Percentiles rank a stretch among this genome's conserved stretches.
phyloP scores from a whole-genome alignment of 305 asterid species.

The Fraxinus sp. region DNA sequence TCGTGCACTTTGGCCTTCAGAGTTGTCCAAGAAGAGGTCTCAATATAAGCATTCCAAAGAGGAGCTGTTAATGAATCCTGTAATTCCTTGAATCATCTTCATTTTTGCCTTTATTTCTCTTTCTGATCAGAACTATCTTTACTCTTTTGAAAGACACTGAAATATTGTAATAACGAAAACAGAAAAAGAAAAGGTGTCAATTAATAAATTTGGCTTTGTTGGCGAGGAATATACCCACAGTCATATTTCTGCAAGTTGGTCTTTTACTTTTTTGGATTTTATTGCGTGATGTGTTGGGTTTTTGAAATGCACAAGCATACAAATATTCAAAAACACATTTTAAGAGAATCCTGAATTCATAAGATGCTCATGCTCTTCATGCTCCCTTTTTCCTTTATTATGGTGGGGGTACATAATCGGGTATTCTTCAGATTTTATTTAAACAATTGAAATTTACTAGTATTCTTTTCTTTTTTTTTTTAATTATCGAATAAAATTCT shows the following conservation, averaged over 20 bases:
- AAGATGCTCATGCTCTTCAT: constrained; percentile 7
- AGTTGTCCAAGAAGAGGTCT: constrained; percentile 79
- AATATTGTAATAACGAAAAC: constrained; percentile 7
- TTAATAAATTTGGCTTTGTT: constrained; percentile 8
- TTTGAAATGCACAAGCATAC: neutral
- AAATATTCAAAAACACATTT: neutral
- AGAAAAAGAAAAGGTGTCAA: neutral
- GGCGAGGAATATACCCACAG: constrained; percentile 1
- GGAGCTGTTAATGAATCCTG: constrained; percentile 94
- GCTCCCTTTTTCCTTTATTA: neutral
- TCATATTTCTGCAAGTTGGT: constrained; percentile 10
- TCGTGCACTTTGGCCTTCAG: constrained; percentile 78
- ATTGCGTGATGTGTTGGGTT: constrained; percentile 12
- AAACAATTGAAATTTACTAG: neutral
- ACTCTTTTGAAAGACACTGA: constrained; percentile 7
- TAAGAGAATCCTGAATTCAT: constrained; percentile 7
- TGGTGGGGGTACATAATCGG: neutral
- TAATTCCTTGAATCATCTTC: constrained; percentile 41
- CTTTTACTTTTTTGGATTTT: constrained; percentile 7
- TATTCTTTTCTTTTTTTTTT: neutral
- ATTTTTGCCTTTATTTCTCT: constrained; percentile 7
- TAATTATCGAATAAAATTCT: constrained; percentile 20
- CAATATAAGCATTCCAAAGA: constrained; percentile 84
- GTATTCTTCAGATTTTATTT: neutral
- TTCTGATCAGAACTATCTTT: neutral